Evolutionary conservation across 768 basidiomycete species (phyloP).

Genomic region (Kwoniella sp.): DNA sequence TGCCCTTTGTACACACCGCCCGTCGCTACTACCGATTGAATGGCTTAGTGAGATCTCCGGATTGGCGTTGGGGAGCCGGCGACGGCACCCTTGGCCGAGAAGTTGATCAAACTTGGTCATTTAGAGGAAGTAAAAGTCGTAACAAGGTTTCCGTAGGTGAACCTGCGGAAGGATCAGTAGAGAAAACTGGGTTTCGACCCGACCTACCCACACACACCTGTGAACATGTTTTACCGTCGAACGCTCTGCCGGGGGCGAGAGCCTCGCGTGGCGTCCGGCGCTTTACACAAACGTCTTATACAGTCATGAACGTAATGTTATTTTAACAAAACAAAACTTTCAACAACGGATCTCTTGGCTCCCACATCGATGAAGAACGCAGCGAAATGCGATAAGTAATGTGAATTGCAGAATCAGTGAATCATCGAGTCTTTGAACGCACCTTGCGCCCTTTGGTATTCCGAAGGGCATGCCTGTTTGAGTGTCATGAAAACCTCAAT

Average conservation of each 20-base stretch:
- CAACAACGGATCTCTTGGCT: slow-evolving; percentile 71
- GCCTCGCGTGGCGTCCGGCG: slow-evolving; percentile 1
- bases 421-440: slow-evolving; percentile 57
- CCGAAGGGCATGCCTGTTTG: slow-evolving; percentile 63
- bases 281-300: slow-evolving; percentile 27
- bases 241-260: neutral
- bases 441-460: slow-evolving; percentile 73
- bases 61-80: slow-evolving; percentile 63
- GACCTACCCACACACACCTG: slow-evolving; percentile 54
- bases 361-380: slow-evolving; percentile 76
- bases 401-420: slow-evolving; percentile 66
- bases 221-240: slow-evolving; percentile 50
- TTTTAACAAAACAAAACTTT: slow-evolving; percentile 53
- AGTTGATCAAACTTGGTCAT: slow-evolving; percentile 74
- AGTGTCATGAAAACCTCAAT: slow-evolving; percentile 56
- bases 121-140: slow-evolving; percentile 72
- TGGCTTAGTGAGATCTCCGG: slow-evolving; percentile 82
- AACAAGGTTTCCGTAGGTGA: slow-evolving; percentile 78
- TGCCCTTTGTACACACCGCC: slow-evolving; percentile 88
- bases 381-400: slow-evolving; percentile 77
- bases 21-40: slow-evolving; percentile 88
- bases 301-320: slow-evolving; percentile 38
- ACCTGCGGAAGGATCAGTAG: slow-evolving; percentile 73
- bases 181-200: slow-evolving; percentile 55
- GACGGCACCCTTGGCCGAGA: slow-evolving; percentile 56